Base-by-base conservation (phyloP, 2,329 filamentous ascomycete genomes). In the Claviceps maximensis region DNA sequence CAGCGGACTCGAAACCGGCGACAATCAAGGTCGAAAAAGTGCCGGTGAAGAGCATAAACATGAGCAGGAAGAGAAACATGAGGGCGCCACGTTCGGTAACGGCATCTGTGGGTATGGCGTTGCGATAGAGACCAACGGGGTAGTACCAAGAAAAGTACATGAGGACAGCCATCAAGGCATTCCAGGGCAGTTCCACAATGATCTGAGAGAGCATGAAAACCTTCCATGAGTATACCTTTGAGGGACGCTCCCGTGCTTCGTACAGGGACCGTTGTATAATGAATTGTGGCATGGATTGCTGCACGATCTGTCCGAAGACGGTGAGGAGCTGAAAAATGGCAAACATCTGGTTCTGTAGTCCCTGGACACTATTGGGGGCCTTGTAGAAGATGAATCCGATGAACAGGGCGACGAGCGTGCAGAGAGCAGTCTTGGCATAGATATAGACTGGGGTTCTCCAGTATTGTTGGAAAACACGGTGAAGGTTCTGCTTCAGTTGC, bases 401-500 rank as follows among this genome's bases (percentile, higher is more conserved):
- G 66, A 91, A 94, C 13, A 94, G 75, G 4, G 83, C 71, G 36
- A 78, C 71, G 17, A 82, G 68, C 25, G 78, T 70, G 63, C 83
- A 88, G 19, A 94, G 81, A 1, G 76, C 72, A 0, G 76, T 65
- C 74, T 95, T 95, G 61, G 86, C 84, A 72, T 91, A 94, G 67
- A 95, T 90, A 72, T 95, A 95, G 5, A 83, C 78, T 0, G 89
- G 89, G 0, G 84, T 90, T 55, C 89, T 86, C 89, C 89, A 95
- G 76, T 93, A 94, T 67, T 95, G 89, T 64, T 90, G 80, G 74
- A 93, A 93, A 27, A 93, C 85, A 62, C 89, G 87, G 58, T 77
- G 66, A 19, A 80, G 77, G 53, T 88, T 86, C 62, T 83, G 76
- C 53, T 69, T 71, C 44, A 91, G 71, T 67, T 95, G 89, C 8